A percentile compares a stretch with the other conserved stretches of the same genome.
These are phyloP conservation scores for Blastobotrys serpentis DNA, from an alignment of 1,139 yeast genomes.

Conservation along the genomic window DNA sequence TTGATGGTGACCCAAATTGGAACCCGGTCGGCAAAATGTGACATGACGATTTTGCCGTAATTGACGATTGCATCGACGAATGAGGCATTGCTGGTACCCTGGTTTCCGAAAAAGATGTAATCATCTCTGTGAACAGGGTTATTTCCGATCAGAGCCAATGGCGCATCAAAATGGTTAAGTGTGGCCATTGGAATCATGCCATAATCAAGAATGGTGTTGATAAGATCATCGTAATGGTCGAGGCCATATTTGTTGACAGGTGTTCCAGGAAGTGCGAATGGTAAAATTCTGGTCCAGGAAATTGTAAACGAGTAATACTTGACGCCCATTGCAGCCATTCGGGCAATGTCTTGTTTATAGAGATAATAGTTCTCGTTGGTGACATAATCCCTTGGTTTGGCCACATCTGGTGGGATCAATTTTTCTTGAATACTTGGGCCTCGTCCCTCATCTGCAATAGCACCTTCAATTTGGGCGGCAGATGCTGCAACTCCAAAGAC, in stretches of 20 bases:
- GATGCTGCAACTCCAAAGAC: slow-evolving; percentile 18
- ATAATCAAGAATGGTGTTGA: slow-evolving; percentile 35
- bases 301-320: slow-evolving; percentile 40
- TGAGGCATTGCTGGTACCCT: slow-evolving; percentile 34
- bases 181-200: slow-evolving; percentile 40
- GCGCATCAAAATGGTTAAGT: slow-evolving; percentile 41
- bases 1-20: slow-evolving; percentile 37
- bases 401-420: slow-evolving; percentile 9
- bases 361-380: slow-evolving; percentile 40
- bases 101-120: background rate
- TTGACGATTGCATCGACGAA: slow-evolving; percentile 40
- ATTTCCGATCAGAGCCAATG: slow-evolving; percentile 30
- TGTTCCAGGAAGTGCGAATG: slow-evolving; percentile 33
- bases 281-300: slow-evolving; percentile 42
- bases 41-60: slow-evolving; percentile 39
- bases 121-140: slow-evolving; percentile 25
- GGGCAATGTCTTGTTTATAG: slow-evolving; percentile 40
- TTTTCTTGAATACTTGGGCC: slow-evolving; percentile 20
- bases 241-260: slow-evolving; percentile 38
- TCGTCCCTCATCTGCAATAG: slow-evolving; percentile 15
- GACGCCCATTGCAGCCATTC: slow-evolving; percentile 41
- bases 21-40: slow-evolving; percentile 40
- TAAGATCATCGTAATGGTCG: slow-evolving; percentile 39
- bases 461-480: slow-evolving; percentile 17
- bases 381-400: slow-evolving; percentile 27